Base-by-base conservation (phyloP, 768 basidiomycete genomes). In the Pleurotus cornucopiae region DNA sequence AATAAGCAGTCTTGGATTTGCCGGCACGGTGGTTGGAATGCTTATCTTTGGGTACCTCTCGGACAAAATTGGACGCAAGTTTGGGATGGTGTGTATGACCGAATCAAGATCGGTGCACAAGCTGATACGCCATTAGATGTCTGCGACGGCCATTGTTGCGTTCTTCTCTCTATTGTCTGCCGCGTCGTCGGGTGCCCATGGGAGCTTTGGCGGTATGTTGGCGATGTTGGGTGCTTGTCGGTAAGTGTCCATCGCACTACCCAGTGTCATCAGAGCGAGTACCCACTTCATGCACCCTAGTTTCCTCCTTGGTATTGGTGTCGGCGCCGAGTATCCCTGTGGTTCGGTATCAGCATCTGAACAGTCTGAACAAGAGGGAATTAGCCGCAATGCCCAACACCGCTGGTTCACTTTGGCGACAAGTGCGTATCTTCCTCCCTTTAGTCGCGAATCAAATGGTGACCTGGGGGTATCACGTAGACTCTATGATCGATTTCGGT, bases 291-390 rank as follows among this genome's bases (percentile, higher is more conserved):
- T 39, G 18, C 12, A 23, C 2, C 7, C 59, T 55, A 91, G 91
- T 5, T 95, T 95, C 76, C 69, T 97, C 1, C 77, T 94, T 45
- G 95, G 95, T 38, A 87, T 95, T 54, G 94, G 94, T 20, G 79
- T 94, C 0, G 91, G 92, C 4, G 90, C 89, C 4, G 90, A 91
- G 68, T 95, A 95, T 61, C 94, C 94, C 5, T 91, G 91, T 59
- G 94, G 94, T 21, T 89, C 88, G 0, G 91, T 94, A 13, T 89
- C 92, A 4, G 88, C 88, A 5, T 88, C 91, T 1, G 95, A 97
- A 65, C 90, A 93, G 64, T 89, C 92, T 2, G 95, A 97, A 67
- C 89, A 91, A 67, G 76, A 82, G 6, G 83, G 81, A 6, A 87
- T 96, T 62, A 76, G 69, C 61, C 92, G 90, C 71, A 84, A 84